Base-by-base conservation (phyloP, 2,329 filamentous ascomycete species). In the Diplodia scrobiculata region DNA sequence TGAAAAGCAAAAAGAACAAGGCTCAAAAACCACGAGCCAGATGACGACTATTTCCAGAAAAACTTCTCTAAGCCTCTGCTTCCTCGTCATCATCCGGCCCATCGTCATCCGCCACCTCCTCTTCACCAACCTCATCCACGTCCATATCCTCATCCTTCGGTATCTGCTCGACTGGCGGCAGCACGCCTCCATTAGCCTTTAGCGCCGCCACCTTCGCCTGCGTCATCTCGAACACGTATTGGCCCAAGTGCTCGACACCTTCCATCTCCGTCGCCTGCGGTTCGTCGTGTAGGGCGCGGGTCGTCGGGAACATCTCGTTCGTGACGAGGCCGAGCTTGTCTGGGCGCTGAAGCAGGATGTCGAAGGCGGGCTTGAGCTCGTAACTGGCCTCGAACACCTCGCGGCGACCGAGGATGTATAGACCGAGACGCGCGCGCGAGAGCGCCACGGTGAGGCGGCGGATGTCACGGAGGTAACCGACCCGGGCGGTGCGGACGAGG, bases 211-310 rank as follows among this genome's bases (percentile, higher is more conserved):
- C 77, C 77, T 88, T 89, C 7, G 87, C 87, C 73, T 89, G 86
- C 3, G 92, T 96, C 92, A 99, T 99, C 77, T 99, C 91, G 75
- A 87, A 97, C 25, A 99, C 94, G 77, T 97, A 99, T 79, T 97
- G 90, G 0, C 95, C 95, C 41, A 99, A 78, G 80, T 99, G 95
- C 80, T 99, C 94, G 0, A 98, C 89, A 38, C 90, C 87, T 72
- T 94, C 91, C 91, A 99, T 98, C 21, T 87, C 83, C 0, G 87
- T 89, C 72, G 86, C 84, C 13, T 84, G 84, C n/a, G 78, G 79
- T 6, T 82, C 80, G 19, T 82, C 82, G 9, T 82, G 80, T 19
- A 75, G 63, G 4, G 74, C 73, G 52, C 91, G 83, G 65, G 84
- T 77, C 0, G 90, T 86, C 0, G 91, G 91, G 83, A 87, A 96